Evolutionary conservation across 345 rosid species (phyloP), one percentile per base, ranked within the genome.

Genomic region (Eucalyptus erythrocorys): DNA sequence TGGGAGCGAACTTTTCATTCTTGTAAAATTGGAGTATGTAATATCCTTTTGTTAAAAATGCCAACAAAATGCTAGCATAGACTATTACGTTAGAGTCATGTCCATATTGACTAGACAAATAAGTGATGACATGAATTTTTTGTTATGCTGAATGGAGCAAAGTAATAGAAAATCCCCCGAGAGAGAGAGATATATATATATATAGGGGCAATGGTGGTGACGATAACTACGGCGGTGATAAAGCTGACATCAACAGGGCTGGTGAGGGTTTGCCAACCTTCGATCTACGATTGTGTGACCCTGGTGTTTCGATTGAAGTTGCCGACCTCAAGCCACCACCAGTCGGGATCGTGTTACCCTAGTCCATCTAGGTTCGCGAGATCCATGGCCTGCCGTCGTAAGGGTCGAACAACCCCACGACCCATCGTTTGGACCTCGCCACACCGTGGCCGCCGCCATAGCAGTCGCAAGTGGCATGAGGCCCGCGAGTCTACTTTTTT

Each of bases 361-460:
- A 64, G 2, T 64, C 21, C 19, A 64, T 15, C 76, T 64, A n/a
- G 37, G 37, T 4, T 64, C 1, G 1, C 10, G 4, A 15, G 1
- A 64, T n/a, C 19, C 40, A 64, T 8, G 19, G 37, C 76, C n/a
- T 64, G 76, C 76, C 10, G 0, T n/a, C 1, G 10, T 1, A 7
- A 12, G 17, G 37, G 37, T 30, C 3, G 19, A 13, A n/a, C 71
- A 32, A 64, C 19, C 37, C 19, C 37, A 13, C 3, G 3, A 64
- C 10, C 76, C 40, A n/a, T n/a, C 34, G 37, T 14, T 64, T 30
- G 76, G 76, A 14, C 76, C 76, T 15, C 5, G 10, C 21, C 21
- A n/a, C 10, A 0, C 19, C n/a, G 5, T 0, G 21, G 10, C 37
- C 11, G 1, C 9, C 1, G 37, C 76, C 76, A n/a, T 64, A 15